Evolutionary conservation across 2,329 filamentous ascomycete species (phyloP).

Genomic region (Diaporthe longicolla): DNA sequence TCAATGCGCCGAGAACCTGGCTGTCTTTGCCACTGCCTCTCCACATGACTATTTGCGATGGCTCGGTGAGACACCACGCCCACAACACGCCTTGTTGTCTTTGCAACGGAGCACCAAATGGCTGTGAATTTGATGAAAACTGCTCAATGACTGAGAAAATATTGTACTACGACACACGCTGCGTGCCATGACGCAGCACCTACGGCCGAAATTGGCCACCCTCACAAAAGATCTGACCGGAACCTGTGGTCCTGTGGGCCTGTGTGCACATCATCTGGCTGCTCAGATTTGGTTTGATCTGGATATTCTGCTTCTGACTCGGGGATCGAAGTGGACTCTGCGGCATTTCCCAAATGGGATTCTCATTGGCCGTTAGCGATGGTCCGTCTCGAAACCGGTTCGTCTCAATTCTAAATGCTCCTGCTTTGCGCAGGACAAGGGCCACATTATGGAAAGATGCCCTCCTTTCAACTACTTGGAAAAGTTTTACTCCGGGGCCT

Average conservation of each 20-base stretch:
- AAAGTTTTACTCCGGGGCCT: background rate
- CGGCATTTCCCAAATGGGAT: background rate
- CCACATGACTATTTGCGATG: background rate
- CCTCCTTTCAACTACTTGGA: background rate
- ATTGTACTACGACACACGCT: background rate
- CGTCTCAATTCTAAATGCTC: background rate
- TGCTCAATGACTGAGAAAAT: background rate
- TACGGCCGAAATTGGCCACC: background rate
- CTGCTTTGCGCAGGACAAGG: background rate
- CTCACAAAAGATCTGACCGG: background rate
- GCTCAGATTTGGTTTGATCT: constrained; percentile 13
- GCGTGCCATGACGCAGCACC: background rate
- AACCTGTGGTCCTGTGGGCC: background rate
- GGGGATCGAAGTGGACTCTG: constrained; percentile 18
- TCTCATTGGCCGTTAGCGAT: background rate
- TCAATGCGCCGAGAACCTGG: background rate
- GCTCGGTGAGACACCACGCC: background rate
- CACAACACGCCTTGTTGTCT: background rate
- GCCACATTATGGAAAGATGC: background rate
- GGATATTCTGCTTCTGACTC: constrained; percentile 26
- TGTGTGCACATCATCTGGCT: constrained; percentile 15
- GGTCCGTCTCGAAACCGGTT: constrained; percentile 1
- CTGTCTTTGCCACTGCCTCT: background rate
- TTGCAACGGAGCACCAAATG: constrained; percentile 1
- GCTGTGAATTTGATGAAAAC: background rate